Evolutionary conservation across 257 asterid species (phyloP), one percentile per base, ranked within the genome.

Genomic region (Solanum appendiculatum): DNA sequence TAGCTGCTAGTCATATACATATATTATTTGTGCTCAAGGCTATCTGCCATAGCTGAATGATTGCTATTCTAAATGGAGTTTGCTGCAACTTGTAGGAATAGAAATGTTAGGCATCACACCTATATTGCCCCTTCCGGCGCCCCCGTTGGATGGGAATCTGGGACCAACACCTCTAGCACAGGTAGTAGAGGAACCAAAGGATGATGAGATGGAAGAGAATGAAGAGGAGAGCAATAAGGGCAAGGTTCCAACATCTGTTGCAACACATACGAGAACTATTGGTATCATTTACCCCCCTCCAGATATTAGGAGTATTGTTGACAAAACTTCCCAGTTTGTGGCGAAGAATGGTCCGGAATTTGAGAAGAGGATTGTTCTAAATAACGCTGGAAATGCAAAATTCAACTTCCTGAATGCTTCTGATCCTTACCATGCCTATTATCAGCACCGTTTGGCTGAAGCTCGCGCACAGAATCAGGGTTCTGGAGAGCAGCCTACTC

Each of bases 361-460:
- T 85, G 98, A 95, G 92, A 94, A 93, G 86, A 90, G 97, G 84
- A 93, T 95, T 89, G 85, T 95, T 63, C 95, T 92, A 8, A 94
- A 84, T 90, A 93, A 95, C 58, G 97, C 96, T 87, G 95, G 98
- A 13, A 96, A 96, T 86, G 94, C 95, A 1, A 96, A 95, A 64
- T 96, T 96, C 89, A 94, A 95, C 77, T 95, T 96, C 82, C 88
- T 96, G 88, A 95, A 91, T 54, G 83, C 93, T 51, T 91, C 96
- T n/a, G 98, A 96, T 93, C 98, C 98, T 70, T 96, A 96, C 87
- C 96, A 96, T 87, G 98, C 97, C 31, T 96, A 96, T 82, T 95
- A 95, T 89, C 98, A 93, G 93, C 98, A 95, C 66, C 98, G 98
- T 12, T 90, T 96, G 34, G 83, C 98, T 10, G 99, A 95, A 86